A percentile compares a stretch with the other conserved stretches of the same genome.
These are phyloP conservation scores for Cornus florida DNA, from an alignment of 148 eudicot species.

Conservation along the genomic window DNA sequence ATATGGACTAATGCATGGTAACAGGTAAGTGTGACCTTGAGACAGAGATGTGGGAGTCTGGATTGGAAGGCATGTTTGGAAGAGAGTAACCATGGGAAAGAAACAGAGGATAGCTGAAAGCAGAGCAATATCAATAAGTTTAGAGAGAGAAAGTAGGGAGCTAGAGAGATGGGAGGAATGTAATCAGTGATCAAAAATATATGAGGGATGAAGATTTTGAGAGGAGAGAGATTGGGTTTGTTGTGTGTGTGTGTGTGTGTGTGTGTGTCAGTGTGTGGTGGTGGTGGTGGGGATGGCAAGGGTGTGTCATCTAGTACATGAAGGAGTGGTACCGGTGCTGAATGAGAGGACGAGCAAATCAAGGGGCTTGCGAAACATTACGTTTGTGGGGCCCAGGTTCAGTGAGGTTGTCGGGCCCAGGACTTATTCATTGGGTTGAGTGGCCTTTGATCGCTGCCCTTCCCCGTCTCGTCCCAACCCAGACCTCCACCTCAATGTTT, in stretches of 20 bases:
- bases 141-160: background rate
- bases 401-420: background rate
- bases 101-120: background rate
- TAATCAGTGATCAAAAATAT: too few relatives aligned
- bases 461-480: too few relatives aligned
- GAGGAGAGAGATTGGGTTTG: background rate
- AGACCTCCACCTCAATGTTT: too few relatives aligned
- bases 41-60: slow-evolving; percentile 30
- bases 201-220: background rate
- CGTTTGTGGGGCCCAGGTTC: background rate
- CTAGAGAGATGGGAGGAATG: background rate
- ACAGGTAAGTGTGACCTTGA: slow-evolving; percentile 22
- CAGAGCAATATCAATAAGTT: background rate
- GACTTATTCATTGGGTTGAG: background rate
- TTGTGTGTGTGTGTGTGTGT: background rate
- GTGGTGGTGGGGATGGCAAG: too few relatives aligned
- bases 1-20: background rate
- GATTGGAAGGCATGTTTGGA: slow-evolving; percentile 34
- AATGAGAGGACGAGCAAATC: background rate
- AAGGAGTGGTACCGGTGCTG: background rate
- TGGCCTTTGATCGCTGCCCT: too few relatives aligned
- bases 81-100: slow-evolving; percentile 39
- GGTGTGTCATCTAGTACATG: background rate
- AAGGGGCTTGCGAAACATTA: background rate
- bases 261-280: too few relatives aligned